These are phyloP conservation scores for Microbotryomycetes sp. DNA, from an alignment of 1,284 basidiomycete species.

Conservation along the genomic window DNA sequence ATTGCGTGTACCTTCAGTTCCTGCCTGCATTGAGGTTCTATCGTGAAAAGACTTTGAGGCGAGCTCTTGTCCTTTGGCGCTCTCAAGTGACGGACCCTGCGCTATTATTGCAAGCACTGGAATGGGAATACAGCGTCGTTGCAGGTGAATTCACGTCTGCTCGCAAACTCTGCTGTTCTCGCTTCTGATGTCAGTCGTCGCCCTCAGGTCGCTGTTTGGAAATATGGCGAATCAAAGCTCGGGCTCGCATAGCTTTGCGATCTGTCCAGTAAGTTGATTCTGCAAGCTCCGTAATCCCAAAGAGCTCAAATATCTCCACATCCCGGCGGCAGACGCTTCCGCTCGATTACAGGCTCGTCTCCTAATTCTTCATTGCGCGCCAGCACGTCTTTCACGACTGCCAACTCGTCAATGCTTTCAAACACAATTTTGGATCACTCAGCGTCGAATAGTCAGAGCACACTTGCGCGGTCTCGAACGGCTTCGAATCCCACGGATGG, in stretches of 20 bases:
- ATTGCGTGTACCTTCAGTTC: neutral
- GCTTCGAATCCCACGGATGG: too few species aligned
- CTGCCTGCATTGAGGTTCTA: slow-evolving; percentile 10
- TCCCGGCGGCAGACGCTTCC: neutral
- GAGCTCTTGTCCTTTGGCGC: slow-evolving; percentile 8
- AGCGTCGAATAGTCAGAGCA: too few species aligned
- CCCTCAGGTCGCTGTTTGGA: slow-evolving; percentile 1
- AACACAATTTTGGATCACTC: neutral
- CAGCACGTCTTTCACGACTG: neutral
- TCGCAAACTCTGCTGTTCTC: too few species aligned
- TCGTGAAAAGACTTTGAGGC: neutral
- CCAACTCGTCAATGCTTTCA: neutral
- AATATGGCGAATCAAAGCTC: slow-evolving; percentile 20
- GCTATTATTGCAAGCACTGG: neutral
- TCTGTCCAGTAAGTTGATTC: neutral
- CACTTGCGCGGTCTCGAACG: too few species aligned
- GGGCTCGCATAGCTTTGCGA: slow-evolving; percentile 3
- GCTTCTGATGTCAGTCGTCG: neutral
- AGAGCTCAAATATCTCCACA: neutral
- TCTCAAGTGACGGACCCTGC: slow-evolving; percentile 4
- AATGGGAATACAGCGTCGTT: neutral
- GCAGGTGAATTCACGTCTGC: neutral
- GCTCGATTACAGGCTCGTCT: neutral
- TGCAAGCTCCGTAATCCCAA: neutral
- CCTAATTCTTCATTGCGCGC: slow-evolving; percentile 1